A percentile compares a stretch with the other conserved stretches of the same genome.
Evolutionary conservation across 1,284 basidiomycete genomes (phyloP).

Genomic region (Ganoderma meredithae): DNA sequence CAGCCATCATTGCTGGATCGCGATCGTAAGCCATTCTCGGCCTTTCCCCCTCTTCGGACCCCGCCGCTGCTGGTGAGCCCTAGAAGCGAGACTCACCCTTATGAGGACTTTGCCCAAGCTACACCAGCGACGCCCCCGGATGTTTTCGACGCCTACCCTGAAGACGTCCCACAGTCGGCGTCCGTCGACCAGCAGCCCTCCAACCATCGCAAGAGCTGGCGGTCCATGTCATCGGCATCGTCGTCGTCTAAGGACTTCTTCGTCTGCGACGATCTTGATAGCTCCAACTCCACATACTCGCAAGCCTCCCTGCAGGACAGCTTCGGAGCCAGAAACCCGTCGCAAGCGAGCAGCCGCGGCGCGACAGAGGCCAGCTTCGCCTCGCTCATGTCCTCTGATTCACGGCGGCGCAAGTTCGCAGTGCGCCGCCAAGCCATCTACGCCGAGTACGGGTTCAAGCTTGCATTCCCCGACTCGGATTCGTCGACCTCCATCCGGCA

Average conservation of each 20-base stretch:
- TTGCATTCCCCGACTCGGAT: slow-evolving; percentile 28
- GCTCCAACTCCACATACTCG: slow-evolving; percentile 2
- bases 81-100: neutral
- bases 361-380: slow-evolving; percentile 21
- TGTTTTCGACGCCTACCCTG: neutral
- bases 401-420: slow-evolving; percentile 25
- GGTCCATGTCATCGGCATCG: neutral
- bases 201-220: neutral
- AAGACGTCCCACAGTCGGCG: neutral
- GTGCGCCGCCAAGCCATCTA: slow-evolving; percentile 31
- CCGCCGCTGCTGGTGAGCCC: neutral
- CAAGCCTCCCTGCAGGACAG: neutral
- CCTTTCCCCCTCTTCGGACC: neutral
- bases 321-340: neutral
- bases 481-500: slow-evolving; percentile 20
- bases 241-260: neutral
- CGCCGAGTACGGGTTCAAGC: slow-evolving; percentile 29
- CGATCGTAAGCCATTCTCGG: neutral
- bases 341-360: slow-evolving; percentile 3
- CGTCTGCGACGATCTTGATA: neutral
- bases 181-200: neutral
- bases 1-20: neutral
- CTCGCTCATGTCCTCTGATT: slow-evolving; percentile 11
- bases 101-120: neutral
- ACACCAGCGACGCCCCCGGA: neutral